Conservation (phyloP, 495 filamentous ascomycete genomes). For the Trichocladium antarcticum region DNA sequence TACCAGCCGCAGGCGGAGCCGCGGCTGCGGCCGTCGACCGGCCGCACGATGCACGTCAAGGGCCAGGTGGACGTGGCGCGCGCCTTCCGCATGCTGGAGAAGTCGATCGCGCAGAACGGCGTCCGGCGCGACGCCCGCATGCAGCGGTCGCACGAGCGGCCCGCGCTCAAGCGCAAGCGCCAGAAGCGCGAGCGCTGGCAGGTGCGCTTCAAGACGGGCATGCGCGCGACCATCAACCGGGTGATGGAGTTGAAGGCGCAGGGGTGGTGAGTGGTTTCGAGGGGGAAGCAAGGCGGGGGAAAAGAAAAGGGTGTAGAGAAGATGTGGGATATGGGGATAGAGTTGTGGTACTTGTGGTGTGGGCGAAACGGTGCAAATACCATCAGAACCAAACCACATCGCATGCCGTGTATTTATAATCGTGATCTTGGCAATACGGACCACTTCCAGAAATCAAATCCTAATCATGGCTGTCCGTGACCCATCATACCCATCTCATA, state of each 20-base stretch:
- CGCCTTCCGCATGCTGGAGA: slow-evolving; percentile 43
- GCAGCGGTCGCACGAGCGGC: slow-evolving; percentile 61
- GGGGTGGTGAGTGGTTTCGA: slow-evolving; percentile 48
- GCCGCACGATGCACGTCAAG: slow-evolving; percentile 47
- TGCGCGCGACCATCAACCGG: slow-evolving; percentile 46
- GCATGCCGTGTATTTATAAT: slow-evolving; percentile 1
- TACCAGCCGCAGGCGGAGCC: slow-evolving; percentile 16
- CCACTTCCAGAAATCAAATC: too few relatives aligned
- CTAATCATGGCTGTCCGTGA: too few relatives aligned
- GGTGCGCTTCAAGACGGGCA: slow-evolving; percentile 52
- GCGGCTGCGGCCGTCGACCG: slow-evolving; percentile 42
- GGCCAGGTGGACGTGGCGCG: slow-evolving; percentile 40
- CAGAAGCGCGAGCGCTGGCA: slow-evolving; percentile 54
- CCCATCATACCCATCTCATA: too few relatives aligned
- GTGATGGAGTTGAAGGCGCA: slow-evolving; percentile 56
- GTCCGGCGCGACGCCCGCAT: slow-evolving; percentile 37
- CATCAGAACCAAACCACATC: neutral
- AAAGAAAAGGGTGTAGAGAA: neutral
- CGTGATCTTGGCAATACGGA: neutral
- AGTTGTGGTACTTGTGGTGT: neutral
- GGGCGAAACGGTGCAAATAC: neutral
- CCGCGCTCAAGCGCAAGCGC: slow-evolving; percentile 64
- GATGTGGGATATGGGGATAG: neutral
- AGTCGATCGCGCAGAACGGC: slow-evolving; percentile 37
- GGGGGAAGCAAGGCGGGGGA: neutral